These are phyloP conservation scores for Aureobasidium sp. DNA, from an alignment of 2,329 filamentous ascomycete genomes.

Conservation along the genomic window DNA sequence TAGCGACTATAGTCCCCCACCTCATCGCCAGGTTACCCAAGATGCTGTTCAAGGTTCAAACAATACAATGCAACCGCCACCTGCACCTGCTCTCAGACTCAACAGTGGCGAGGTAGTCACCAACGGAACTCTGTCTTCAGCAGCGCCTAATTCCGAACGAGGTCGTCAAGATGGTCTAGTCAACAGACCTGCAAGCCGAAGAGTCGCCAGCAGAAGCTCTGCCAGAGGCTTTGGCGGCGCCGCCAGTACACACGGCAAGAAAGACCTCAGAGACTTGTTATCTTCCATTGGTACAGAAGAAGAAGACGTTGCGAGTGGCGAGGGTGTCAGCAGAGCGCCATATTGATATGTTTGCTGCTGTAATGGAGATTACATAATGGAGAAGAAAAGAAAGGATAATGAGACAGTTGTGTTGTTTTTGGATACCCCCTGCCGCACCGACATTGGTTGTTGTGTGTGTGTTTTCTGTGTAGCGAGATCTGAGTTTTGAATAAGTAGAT, in stretches of 20 bases:
- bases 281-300: not conserved
- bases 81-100: not conserved
- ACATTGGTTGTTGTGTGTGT: too few species aligned
- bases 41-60: not conserved
- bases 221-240: not conserved
- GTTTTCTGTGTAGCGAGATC: too few species aligned
- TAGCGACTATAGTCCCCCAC: not conserved
- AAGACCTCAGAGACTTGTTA: conserved; percentile 7
- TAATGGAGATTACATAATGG: too few species aligned
- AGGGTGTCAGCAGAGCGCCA: conserved; percentile 5
- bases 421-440: too few species aligned
- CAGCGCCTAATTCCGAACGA: not conserved
- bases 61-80: not conserved
- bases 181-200: not conserved
- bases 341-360: not conserved
- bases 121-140: not conserved
- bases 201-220: conserved; percentile 8
- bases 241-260: not conserved
- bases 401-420: too few species aligned
- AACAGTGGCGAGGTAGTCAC: conserved; percentile 8
- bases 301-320: not conserved
- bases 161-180: not conserved
- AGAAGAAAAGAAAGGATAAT: too few species aligned
- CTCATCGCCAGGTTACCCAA: not conserved
- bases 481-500: too few species aligned